Evolutionary conservation across 495 filamentous ascomycete genomes (phyloP).

Genomic region (Neurospora sp.): DNA sequence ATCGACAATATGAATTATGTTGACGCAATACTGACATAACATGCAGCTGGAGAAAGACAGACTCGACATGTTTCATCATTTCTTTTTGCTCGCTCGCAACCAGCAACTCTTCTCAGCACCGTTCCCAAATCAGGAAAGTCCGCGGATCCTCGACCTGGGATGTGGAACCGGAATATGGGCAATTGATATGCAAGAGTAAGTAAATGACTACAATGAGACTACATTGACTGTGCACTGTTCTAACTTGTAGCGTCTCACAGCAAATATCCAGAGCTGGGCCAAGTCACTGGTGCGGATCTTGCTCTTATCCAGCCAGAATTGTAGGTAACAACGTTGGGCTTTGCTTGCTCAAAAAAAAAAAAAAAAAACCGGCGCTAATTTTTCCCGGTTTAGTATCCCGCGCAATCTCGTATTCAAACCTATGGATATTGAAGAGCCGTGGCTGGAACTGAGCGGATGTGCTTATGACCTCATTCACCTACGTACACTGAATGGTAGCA

Average conservation of each 20-base stretch:
- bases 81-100: constrained; percentile 57
- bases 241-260: constrained; percentile 12
- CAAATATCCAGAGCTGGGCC: constrained; percentile 10
- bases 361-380: neutral
- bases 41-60: constrained; percentile 57
- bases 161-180: constrained; percentile 89
- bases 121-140: constrained; percentile 24
- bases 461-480: constrained; percentile 84
- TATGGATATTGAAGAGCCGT: constrained; percentile 74
- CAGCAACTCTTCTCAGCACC: constrained; percentile 47
- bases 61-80: constrained; percentile 68
- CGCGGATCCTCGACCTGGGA: constrained; percentile 68
- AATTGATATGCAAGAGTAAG: constrained; percentile 76
- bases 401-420: constrained; percentile 58
- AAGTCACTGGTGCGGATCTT: constrained; percentile 43
- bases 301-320: constrained; percentile 69
- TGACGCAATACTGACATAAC: constrained; percentile 7
- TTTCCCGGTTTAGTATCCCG: constrained; percentile 47
- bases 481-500: constrained; percentile 70
- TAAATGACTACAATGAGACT: constrained; percentile 3
- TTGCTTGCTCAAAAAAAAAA: neutral
- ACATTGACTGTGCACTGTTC: neutral
- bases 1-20: neutral
- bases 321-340: constrained; percentile 25
- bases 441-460: constrained; percentile 56